phyloP scores from a whole-genome alignment of 2,329 filamentous ascomycete genomes.

The Triangularia verruculosa region DNA sequence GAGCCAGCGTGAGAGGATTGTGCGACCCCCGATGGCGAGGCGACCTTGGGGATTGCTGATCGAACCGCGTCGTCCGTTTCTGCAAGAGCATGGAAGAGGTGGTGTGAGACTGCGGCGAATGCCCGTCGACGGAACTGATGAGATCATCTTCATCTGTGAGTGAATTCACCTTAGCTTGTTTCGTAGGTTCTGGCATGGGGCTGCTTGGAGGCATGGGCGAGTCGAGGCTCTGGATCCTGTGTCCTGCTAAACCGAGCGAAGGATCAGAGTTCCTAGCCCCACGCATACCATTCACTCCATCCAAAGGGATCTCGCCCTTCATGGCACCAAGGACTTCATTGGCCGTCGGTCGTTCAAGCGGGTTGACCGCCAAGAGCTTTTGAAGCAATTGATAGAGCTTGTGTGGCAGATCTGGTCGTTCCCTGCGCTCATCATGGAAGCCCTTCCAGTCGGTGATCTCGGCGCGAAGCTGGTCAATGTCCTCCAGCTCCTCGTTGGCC shows the following conservation, averaged over 20 bases:
- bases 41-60: slow-evolving; percentile 26
- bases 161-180: slow-evolving; percentile 33
- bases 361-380: slow-evolving; percentile 73
- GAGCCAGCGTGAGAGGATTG: slow-evolving; percentile 37
- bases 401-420: slow-evolving; percentile 78
- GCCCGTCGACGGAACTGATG: slow-evolving; percentile 26
- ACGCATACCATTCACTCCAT: slow-evolving; percentile 36
- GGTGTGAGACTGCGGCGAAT: slow-evolving; percentile 8
- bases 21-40: slow-evolving; percentile 29
- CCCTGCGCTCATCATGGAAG: slow-evolving; percentile 72
- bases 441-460: slow-evolving; percentile 88
- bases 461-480: slow-evolving; percentile 76
- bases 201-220: slow-evolving; percentile 50
- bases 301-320: slow-evolving; percentile 59
- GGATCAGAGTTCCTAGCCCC: slow-evolving; percentile 36
- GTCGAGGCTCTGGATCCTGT: slow-evolving; percentile 54
- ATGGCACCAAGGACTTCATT: slow-evolving; percentile 80
- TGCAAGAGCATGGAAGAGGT: slow-evolving; percentile 28
- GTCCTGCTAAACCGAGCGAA: slow-evolving; percentile 40
- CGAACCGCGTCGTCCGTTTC: slow-evolving; percentile 19
- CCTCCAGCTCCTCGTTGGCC: slow-evolving; percentile 86
- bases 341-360: slow-evolving; percentile 74
- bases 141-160: slow-evolving; percentile 34
- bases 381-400: slow-evolving; percentile 84
- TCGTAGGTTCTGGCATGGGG: slow-evolving; percentile 41